Evolutionary conservation across 1,284 basidiomycete genomes (phyloP).

Genomic region (Puccinia horiana): DNA sequence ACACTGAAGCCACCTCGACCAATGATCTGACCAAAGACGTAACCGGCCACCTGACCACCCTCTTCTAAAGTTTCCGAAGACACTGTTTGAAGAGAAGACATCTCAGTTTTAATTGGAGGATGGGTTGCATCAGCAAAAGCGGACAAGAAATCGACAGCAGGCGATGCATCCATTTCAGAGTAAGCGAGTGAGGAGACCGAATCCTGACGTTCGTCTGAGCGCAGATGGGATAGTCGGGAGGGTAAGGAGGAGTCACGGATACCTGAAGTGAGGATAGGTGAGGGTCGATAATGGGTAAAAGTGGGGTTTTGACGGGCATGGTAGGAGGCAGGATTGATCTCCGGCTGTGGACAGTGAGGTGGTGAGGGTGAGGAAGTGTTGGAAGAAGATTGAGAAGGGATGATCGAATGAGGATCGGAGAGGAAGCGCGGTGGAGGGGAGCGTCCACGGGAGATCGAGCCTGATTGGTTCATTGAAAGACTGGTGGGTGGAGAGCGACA

Average conservation of each 20-base stretch:
- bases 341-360: neutral
- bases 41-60: slow-evolving; percentile 60
- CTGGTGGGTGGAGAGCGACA: slow-evolving; percentile 8
- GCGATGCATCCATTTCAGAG: slow-evolving; percentile 44
- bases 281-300: slow-evolving; percentile 7
- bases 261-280: slow-evolving; percentile 31
- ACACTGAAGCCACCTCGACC: slow-evolving; percentile 85
- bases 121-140: slow-evolving; percentile 47
- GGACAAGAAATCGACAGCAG: slow-evolving; percentile 43
- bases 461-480: neutral
- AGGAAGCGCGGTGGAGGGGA: slow-evolving; percentile 24
- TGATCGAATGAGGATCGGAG: slow-evolving; percentile 13
- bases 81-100: slow-evolving; percentile 19
- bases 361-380: neutral
- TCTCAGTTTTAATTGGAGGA: slow-evolving; percentile 13
- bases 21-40: slow-evolving; percentile 74
- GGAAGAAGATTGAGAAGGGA: slow-evolving; percentile 11
- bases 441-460: neutral
- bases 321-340: neutral
- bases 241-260: slow-evolving; percentile 36
- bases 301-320: neutral
- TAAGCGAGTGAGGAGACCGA: slow-evolving; percentile 40
- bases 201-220: slow-evolving; percentile 1
- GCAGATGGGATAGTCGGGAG: neutral
- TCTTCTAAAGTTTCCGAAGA: slow-evolving; percentile 15